Conservation (phyloP, 345 rosid genomes). For the Sonneratia alba region DNA sequence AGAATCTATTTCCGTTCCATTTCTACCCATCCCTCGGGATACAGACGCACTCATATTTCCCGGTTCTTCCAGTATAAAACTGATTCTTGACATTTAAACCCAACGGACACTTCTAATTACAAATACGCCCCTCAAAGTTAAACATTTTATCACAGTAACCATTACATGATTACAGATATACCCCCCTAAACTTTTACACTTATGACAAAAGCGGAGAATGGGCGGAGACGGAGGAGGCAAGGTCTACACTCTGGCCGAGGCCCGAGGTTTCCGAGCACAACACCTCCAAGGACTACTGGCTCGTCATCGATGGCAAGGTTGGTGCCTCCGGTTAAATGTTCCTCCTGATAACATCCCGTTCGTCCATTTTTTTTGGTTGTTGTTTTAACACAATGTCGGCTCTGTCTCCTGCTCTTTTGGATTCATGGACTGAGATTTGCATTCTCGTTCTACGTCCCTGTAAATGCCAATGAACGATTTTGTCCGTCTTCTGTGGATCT, state of each 20-base stretch:
- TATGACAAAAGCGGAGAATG: neutral
- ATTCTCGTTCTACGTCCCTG: neutral
- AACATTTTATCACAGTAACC: no score
- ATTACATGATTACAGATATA: no score
- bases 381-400: neutral
- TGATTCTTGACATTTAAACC: no score
- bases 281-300: conserved; percentile 67
- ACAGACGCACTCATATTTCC: no score
- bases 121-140: no score
- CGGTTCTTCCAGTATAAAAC: no score
- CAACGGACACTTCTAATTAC: no score
- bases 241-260: conserved; percentile 59
- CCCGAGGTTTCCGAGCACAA: conserved; percentile 74
- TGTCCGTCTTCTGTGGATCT: neutral
- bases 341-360: no score
- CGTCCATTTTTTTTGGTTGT: no score
- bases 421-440: neutral
- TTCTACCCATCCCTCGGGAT: no score
- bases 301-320: conserved; percentile 85
- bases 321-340: neutral
- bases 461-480: neutral
- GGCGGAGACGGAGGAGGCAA: conserved; percentile 46
- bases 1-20: no score
- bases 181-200: no score
- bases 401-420: neutral